phyloP scores from a whole-genome alignment of 495 filamentous ascomycete species.

The Penicillium nucicola region DNA sequence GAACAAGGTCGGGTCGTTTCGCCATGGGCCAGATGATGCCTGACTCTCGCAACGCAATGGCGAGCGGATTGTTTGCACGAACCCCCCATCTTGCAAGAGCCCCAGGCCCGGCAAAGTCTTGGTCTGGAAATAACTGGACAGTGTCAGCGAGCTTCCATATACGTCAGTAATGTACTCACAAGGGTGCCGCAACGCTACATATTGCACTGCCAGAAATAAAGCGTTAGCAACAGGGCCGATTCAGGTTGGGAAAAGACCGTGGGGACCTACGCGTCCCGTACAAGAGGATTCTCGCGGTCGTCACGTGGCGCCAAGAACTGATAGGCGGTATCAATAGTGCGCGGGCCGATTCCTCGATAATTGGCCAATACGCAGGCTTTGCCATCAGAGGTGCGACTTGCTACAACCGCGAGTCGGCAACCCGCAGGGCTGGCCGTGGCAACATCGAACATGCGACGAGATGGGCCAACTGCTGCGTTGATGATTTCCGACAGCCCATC shows the following conservation, averaged over 20 bases:
- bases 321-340: neutral
- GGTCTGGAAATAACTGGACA: neutral
- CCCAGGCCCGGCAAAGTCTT: neutral
- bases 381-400: neutral
- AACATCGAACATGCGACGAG: neutral
- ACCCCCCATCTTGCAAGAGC: neutral
- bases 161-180: too few relatives aligned
- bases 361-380: conserved; percentile 1
- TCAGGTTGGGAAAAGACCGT: too few relatives aligned
- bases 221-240: too few relatives aligned
- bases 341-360: neutral
- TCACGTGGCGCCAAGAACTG: neutral
- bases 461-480: neutral
- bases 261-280: too few relatives aligned
- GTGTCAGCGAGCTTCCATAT: neutral
- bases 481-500: neutral
- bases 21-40: too few relatives aligned
- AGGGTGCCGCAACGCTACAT: too few relatives aligned
- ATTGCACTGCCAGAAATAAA: too few relatives aligned
- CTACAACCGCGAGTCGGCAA: neutral
- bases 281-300: neutral
- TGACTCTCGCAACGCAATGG: too few relatives aligned
- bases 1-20: neutral
- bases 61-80: neutral
- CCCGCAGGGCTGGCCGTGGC: neutral